Evolutionary conservation across 306 rosid species (phyloP).

Genomic region (Rosa chinensis): DNA sequence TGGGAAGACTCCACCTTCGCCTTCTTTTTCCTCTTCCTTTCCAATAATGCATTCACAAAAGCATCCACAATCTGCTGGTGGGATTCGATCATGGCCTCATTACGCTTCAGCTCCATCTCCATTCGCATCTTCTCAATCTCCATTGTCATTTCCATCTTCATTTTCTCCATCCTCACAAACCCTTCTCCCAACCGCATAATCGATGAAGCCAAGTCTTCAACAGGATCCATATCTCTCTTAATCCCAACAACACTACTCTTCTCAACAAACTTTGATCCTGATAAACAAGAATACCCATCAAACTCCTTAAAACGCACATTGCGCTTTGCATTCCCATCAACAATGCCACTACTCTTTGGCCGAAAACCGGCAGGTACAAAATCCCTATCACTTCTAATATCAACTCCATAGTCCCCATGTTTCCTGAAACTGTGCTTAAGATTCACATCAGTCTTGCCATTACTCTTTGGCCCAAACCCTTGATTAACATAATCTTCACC

Average conservation of each 20-base stretch:
- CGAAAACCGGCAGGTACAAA: neutral
- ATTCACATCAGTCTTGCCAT: neutral
- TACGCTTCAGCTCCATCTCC: neutral
- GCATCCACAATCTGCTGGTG: neutral
- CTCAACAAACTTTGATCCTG: neutral
- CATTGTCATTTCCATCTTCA: constrained; percentile 1
- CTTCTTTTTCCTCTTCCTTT: constrained; percentile 5
- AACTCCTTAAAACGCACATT: neutral
- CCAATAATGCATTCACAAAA: neutral
- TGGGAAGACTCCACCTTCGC: neutral
- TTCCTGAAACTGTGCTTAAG: neutral
- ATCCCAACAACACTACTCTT: constrained; percentile 3
- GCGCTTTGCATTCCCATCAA: neutral
- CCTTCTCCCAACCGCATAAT: neutral
- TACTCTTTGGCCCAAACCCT: neutral
- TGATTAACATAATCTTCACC: neutral
- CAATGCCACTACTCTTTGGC: neutral
- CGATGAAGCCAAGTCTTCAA: neutral
- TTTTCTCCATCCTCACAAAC: constrained; percentile 1
- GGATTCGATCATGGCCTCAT: neutral
- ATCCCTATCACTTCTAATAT: neutral
- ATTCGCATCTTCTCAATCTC: constrained; percentile 8
- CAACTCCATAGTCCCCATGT: neutral
- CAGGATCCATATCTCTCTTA: neutral
- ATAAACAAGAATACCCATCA: neutral